A percentile compares a stretch with the other conserved stretches of the same genome.
Conservation (phyloP, 805 yeast genomes). For the Saccharomycopsis guyanensis region DNA sequence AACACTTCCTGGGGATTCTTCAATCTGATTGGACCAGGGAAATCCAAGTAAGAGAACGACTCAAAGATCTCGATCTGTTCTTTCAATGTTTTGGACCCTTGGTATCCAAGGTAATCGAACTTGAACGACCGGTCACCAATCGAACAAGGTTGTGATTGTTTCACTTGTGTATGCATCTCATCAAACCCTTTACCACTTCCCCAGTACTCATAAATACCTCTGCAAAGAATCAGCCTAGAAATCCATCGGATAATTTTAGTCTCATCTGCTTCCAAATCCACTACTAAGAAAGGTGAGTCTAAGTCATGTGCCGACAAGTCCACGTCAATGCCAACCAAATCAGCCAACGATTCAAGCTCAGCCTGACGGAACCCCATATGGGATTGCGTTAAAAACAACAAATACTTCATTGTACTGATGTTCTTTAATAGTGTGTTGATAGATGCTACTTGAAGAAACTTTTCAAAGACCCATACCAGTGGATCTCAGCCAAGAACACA, state of each 20-base stretch:
- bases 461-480: no score
- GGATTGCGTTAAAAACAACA: conserved; percentile 80
- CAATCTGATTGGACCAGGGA: conserved; percentile 73
- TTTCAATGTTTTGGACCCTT: conserved; percentile 50
- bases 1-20: conserved; percentile 67
- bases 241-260: conserved; percentile 35
- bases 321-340: conserved; percentile 43
- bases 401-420: conserved; percentile 42
- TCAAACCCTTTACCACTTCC: conserved; percentile 56
- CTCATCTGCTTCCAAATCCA: conserved; percentile 39
- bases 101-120: conserved; percentile 73
- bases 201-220: conserved; percentile 80
- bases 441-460: no score
- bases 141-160: conserved; percentile 9
- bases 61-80: conserved; percentile 60
- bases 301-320: conserved; percentile 56
- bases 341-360: conserved; percentile 81
- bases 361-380: conserved; percentile 73
- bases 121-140: conserved; percentile 46
- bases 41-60: conserved; percentile 57
- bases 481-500: no score
- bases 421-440: neutral
- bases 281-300: conserved; percentile 61
- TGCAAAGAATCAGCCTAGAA: conserved; percentile 58
- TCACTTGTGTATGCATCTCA: conserved; percentile 48